phyloP scores from a whole-genome alignment of 2,329 filamentous ascomycete genomes.

The Penicillium sp. region DNA sequence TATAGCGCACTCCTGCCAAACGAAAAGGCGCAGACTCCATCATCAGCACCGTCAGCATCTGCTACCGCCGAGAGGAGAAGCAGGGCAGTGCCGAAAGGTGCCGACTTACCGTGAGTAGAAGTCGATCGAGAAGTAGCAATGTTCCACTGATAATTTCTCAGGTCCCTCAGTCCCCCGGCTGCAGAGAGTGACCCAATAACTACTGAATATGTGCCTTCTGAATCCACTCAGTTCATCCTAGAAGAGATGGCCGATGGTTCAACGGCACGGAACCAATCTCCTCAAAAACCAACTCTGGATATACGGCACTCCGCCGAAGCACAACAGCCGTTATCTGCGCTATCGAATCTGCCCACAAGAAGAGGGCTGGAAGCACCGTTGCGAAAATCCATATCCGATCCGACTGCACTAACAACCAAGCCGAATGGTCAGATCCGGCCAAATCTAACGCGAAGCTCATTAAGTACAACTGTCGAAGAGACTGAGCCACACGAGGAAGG shows the following conservation, averaged over 20 bases:
- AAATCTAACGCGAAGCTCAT: constrained; percentile 15
- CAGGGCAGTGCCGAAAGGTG: constrained; percentile 3
- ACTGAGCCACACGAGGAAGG: constrained; percentile 28
- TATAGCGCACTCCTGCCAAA: constrained; percentile 36
- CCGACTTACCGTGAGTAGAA: constrained; percentile 28
- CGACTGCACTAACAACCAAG: constrained; percentile 24
- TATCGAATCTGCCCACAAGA: constrained; percentile 2
- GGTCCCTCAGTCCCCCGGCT: constrained; percentile 1
- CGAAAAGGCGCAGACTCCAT: constrained; percentile 12
- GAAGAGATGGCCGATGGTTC: constrained; percentile 21
- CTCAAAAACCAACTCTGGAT: too few relatives aligned
- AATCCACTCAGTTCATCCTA: constrained; percentile 27
- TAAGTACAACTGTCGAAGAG: constrained; percentile 14
- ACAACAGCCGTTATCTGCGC: background rate
- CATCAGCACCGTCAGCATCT: constrained; percentile 6
- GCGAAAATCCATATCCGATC: constrained; percentile 36
- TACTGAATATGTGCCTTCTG: constrained; percentile 26
- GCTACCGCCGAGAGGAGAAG: constrained; percentile 5
- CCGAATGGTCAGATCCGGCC: constrained; percentile 12
- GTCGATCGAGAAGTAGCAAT: constrained; percentile 8
- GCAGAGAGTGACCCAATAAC: constrained; percentile 10
- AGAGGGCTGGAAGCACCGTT: constrained; percentile 13
- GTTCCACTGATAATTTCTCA: constrained; percentile 10
- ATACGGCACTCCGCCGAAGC: background rate
- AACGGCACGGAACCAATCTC: background rate